A percentile compares a stretch with the other conserved stretches of the same genome.
These are phyloP conservation scores for Bipolaris sorokiniana DNA, from an alignment of 2,329 filamentous ascomycete species.

Conservation along the genomic window DNA sequence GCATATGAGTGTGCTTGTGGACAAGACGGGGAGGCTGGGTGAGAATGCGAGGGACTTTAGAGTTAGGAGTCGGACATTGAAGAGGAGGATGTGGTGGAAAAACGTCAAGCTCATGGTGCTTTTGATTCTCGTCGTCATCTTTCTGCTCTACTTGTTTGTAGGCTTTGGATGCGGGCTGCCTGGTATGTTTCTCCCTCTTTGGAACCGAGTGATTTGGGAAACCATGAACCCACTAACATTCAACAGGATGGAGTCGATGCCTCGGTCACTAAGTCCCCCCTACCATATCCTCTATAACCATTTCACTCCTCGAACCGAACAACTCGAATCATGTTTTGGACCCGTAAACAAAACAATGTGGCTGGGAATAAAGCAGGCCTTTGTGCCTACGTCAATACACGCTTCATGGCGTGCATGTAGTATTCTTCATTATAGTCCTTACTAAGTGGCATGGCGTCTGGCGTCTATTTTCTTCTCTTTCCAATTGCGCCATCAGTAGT, in stretches of 20 bases:
- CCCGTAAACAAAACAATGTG: neutral
- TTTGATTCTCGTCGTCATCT: conserved; percentile 72
- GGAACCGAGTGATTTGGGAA: neutral
- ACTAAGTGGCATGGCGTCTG: conserved; percentile 14
- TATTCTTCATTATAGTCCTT: conserved; percentile 13
- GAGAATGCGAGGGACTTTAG: conserved; percentile 89
- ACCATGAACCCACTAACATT: conserved; percentile 21
- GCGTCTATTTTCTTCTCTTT: neutral
- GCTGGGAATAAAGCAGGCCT: neutral
- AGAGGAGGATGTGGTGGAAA: conserved; percentile 99
- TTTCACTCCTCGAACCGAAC: neutral
- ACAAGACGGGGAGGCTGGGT: conserved; percentile 93
- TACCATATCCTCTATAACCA: neutral
- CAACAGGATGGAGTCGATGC: conserved; percentile 48
- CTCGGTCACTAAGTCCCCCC: conserved; percentile 30
- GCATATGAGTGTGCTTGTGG: conserved; percentile 89
- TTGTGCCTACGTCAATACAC: neutral
- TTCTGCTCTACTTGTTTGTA: conserved; percentile 73
- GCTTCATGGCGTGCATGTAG: neutral
- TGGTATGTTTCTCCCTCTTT: conserved; percentile 38
- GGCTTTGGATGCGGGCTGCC: conserved; percentile 76
- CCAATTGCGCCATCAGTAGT: neutral
- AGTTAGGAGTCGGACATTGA: conserved; percentile 81
- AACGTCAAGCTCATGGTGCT: conserved; percentile 94
- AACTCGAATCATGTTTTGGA: neutral